Percentiles rank a stretch among this genome's conserved stretches.
Conservation (phyloP, 805 yeast genomes). For the Candida cerambycidarum region DNA sequence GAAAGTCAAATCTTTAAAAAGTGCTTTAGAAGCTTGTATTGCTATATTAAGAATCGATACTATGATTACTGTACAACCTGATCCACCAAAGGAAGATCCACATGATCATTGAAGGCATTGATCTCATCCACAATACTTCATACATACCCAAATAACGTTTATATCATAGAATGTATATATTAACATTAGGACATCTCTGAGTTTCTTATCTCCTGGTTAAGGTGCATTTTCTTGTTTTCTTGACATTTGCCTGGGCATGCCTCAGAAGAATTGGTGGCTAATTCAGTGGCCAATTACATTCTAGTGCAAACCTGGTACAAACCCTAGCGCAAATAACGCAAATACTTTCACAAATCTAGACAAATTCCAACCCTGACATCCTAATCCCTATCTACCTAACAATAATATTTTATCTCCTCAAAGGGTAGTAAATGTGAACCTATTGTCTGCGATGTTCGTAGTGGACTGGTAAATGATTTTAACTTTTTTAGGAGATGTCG, state of each 20-base stretch:
- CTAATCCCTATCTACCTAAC: too few species aligned
- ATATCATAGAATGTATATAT: conserved; percentile 5
- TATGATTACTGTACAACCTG: conserved; percentile 96
- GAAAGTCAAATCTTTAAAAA: conserved; percentile 87
- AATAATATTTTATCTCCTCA: conserved; percentile 5
- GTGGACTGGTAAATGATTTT: neutral
- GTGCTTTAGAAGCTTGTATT: conserved; percentile 97
- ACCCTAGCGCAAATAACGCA: too few species aligned
- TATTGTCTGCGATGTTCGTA: neutral
- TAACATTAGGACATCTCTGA: neutral
- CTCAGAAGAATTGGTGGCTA: too few species aligned
- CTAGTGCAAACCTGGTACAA: too few species aligned
- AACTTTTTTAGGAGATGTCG: conserved; percentile 4
- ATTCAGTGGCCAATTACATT: too few species aligned
- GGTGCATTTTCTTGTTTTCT: too few species aligned
- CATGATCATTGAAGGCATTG: conserved; percentile 62
- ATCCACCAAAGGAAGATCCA: conserved; percentile 86
- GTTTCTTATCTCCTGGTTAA: neutral
- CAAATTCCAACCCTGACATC: too few species aligned
- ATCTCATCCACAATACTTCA: too few species aligned
- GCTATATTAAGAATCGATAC: conserved; percentile 97
- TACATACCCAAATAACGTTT: neutral
- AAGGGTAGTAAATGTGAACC: too few species aligned
- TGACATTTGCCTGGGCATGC: too few species aligned
- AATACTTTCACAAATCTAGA: too few species aligned